Conservation (phyloP, 768 basidiomycete genomes). For the Lepiota subincarnata region DNA sequence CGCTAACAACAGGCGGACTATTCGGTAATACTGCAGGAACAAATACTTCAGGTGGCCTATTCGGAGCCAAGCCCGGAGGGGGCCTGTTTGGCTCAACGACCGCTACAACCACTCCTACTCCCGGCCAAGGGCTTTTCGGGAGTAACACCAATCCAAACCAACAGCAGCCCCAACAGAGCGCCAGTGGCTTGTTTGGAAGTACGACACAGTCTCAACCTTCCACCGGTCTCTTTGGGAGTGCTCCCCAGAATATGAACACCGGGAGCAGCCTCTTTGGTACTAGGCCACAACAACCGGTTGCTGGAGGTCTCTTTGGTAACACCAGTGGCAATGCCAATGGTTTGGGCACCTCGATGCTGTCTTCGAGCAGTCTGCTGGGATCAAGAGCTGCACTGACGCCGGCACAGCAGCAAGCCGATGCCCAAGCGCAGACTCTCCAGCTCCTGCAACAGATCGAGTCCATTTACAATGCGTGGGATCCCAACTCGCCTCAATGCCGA, state of each 20-base stretch:
- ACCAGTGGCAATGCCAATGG: conserved; percentile 20
- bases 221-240: conserved; percentile 19
- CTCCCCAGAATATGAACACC: conserved; percentile 7
- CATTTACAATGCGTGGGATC: conserved; percentile 69
- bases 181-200: not conserved
- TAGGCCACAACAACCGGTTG: conserved; percentile 20
- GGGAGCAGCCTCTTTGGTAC: conserved; percentile 16
- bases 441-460: conserved; percentile 58
- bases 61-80: conserved; percentile 20
- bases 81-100: conserved; percentile 24
- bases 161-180: not conserved
- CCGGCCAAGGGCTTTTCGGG: conserved; percentile 18
- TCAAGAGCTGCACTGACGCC: conserved; percentile 33
- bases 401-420: conserved; percentile 50
- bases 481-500: conserved; percentile 61
- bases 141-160: conserved; percentile 16
- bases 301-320: conserved; percentile 19
- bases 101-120: conserved; percentile 14
- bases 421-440: conserved; percentile 52
- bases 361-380: conserved; percentile 29
- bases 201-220: no score
- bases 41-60: conserved; percentile 12
- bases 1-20: conserved; percentile 19
- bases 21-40: conserved; percentile 23
- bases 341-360: conserved; percentile 28